Evolutionary conservation across 805 yeast species (phyloP).

Genomic region (Wickerhamiella azymoides): DNA sequence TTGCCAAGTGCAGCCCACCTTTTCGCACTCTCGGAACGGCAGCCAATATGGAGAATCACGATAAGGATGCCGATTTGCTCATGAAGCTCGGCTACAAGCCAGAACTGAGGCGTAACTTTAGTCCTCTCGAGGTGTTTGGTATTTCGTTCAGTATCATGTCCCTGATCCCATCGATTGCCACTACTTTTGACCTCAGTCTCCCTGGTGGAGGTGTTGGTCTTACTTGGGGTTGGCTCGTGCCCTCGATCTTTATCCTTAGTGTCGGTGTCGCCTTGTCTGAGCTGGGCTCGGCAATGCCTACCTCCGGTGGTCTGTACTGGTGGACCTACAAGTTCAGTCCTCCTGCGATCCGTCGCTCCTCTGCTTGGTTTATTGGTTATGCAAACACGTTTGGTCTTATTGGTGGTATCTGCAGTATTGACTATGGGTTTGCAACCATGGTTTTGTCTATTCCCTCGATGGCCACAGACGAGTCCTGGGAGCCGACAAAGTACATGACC

Average conservation of each 20-base stretch:
- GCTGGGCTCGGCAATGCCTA: constrained; percentile 55
- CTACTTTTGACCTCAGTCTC: constrained; percentile 39
- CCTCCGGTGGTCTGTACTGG: constrained; percentile 61
- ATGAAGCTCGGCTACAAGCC: constrained; percentile 55
- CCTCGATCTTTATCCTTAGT: constrained; percentile 40
- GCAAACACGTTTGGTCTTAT: constrained; percentile 54
- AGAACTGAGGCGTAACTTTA: constrained; percentile 46
- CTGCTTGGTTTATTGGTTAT: constrained; percentile 52
- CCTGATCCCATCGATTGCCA: constrained; percentile 44
- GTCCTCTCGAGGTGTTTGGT: constrained; percentile 52
- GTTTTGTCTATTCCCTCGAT: constrained; percentile 25
- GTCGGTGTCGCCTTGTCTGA: constrained; percentile 56
- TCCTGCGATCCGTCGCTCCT: constrained; percentile 33
- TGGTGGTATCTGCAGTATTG: constrained; percentile 53
- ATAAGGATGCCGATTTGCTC: constrained; percentile 23
- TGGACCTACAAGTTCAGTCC: constrained; percentile 62
- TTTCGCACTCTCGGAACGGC: too few relatives aligned
- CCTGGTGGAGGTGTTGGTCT: constrained; percentile 51
- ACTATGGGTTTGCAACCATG: constrained; percentile 40
- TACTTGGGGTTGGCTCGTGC: constrained; percentile 61
- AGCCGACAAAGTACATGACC: constrained; percentile 36
- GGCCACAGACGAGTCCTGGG: constrained; percentile 34
- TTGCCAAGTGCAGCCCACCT: too few relatives aligned
- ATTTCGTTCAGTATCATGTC: constrained; percentile 66
- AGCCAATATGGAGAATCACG: neutral